phyloP scores from a whole-genome alignment of 1,139 yeast genomes.

The Candida labiduridarum region DNA sequence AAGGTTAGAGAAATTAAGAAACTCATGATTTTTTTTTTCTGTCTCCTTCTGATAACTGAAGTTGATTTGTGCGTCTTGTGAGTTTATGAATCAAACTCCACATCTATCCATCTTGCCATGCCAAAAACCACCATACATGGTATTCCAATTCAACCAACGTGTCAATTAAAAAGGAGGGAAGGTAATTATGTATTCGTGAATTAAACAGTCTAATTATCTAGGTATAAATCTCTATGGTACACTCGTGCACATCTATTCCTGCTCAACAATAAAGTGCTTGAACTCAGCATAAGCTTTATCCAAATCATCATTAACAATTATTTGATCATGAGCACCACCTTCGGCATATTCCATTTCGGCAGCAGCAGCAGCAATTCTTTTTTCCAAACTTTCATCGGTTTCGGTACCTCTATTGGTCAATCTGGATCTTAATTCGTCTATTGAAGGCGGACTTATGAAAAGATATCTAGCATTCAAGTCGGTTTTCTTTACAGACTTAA shows the following conservation, averaged over 20 bases:
- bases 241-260: slow-evolving; percentile 7
- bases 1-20: not conserved
- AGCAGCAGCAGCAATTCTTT: slow-evolving; percentile 83
- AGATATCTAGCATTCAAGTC: slow-evolving; percentile 81
- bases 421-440: slow-evolving; percentile 73
- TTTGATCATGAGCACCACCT: slow-evolving; percentile 88
- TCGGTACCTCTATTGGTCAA: slow-evolving; percentile 93
- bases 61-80: slow-evolving; percentile 1
- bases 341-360: slow-evolving; percentile 87
- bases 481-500: slow-evolving; percentile 82
- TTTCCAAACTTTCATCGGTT: slow-evolving; percentile 77
- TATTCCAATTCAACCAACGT: too few relatives aligned
- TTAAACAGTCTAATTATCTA: not conserved
- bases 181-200: too few relatives aligned
- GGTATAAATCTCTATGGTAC: not conserved
- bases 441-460: slow-evolving; percentile 90
- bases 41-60: not conserved
- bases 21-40: not conserved
- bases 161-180: too few relatives aligned
- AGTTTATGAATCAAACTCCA: not conserved
- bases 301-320: slow-evolving; percentile 87
- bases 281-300: slow-evolving; percentile 85
- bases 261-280: slow-evolving; percentile 66
- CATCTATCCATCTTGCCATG: not conserved
- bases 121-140: not conserved